Percentiles rank a stretch among this genome's conserved stretches.
These are phyloP conservation scores for Puccinia horiana DNA, from an alignment of 1,284 basidiomycete species.

Conservation along the genomic window DNA sequence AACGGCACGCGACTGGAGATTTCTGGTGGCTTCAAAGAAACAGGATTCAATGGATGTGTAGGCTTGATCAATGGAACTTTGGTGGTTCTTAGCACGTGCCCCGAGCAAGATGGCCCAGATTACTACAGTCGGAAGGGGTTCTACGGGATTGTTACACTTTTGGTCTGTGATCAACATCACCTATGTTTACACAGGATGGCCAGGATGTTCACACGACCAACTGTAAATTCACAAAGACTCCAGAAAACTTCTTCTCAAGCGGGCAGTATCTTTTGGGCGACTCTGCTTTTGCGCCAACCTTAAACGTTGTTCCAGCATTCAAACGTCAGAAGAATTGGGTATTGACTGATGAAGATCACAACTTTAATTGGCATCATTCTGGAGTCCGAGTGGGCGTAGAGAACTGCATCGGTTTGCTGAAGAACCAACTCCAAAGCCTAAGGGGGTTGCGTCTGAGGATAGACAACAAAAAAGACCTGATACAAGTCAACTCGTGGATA, in stretches of 20 bases:
- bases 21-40: background rate
- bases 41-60: background rate
- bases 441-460: background rate
- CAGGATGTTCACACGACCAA: background rate
- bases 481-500: background rate
- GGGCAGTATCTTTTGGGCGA: background rate
- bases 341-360: too few relatives aligned
- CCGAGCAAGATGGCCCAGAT: too few relatives aligned
- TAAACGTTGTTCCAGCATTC: too few relatives aligned
- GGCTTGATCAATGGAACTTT: background rate
- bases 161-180: background rate
- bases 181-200: background rate
- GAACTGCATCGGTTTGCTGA: background rate
- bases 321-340: too few relatives aligned
- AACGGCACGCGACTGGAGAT: background rate
- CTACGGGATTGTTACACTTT: background rate
- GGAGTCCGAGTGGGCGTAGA: background rate
- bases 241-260: background rate
- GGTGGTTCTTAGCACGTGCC: background rate
- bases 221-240: background rate
- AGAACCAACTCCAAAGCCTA: background rate
- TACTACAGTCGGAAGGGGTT: background rate
- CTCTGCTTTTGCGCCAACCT: background rate
- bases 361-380: too few relatives aligned
- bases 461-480: background rate